These are phyloP conservation scores for Spergularia marina DNA, from an alignment of 148 eudicot species.

Conservation along the genomic window DNA sequence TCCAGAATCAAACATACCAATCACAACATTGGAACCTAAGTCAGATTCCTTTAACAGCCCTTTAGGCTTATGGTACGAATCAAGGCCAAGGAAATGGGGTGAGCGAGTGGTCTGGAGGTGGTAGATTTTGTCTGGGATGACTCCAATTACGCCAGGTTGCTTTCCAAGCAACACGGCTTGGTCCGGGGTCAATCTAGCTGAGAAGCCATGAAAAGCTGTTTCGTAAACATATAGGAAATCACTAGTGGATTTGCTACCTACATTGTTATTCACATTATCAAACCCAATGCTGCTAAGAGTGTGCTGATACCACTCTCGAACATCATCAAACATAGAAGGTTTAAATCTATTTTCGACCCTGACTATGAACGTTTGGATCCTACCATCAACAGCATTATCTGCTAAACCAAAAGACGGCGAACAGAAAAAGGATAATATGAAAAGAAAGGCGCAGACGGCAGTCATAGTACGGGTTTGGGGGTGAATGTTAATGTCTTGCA, in stretches of 20 bases:
- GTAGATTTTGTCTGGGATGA: constrained; percentile 17
- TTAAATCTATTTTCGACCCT: constrained; percentile 13
- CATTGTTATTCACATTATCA: too few species aligned
- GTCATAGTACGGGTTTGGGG: too few species aligned
- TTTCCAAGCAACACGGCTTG: constrained; percentile 19
- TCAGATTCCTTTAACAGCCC: constrained; percentile 17
- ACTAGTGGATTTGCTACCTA: background rate
- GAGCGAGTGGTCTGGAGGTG: constrained; percentile 26
- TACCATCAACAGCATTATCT: background rate
- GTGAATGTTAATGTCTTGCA: too few species aligned
- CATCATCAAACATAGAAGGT: background rate
- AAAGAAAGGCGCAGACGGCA: too few species aligned
- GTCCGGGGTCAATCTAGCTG: constrained; percentile 16
- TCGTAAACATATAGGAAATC: constrained; percentile 22
- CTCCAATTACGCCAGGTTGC: constrained; percentile 11
- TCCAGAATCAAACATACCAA: constrained; percentile 70
- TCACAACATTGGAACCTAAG: constrained; percentile 34
- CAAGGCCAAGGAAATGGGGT: constrained; percentile 29
- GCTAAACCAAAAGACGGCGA: background rate
- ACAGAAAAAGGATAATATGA: too few species aligned
- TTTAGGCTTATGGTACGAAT: constrained; percentile 4
- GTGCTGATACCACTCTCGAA: constrained; percentile 26
- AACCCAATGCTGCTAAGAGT: background rate
- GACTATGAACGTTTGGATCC: constrained; percentile 17
- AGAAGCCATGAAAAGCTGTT: constrained; percentile 27